Evolutionary conservation across 2,329 filamentous ascomycete species (phyloP), one percentile per base, ranked within the genome.

Genomic region (Fusarium irregulare): DNA sequence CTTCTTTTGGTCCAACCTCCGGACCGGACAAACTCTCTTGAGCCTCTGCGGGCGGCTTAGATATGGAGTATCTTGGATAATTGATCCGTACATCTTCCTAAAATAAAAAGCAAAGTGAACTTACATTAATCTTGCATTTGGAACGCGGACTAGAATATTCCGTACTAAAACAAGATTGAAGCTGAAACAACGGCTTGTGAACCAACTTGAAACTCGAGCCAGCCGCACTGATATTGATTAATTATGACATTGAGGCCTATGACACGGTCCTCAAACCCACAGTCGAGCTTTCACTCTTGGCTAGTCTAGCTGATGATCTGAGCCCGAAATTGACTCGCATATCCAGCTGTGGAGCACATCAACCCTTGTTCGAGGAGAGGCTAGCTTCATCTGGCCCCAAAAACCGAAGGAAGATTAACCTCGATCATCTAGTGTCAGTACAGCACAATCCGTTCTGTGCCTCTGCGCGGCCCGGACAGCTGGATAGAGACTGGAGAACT

Each of bases 321-420:
- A 66, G 41, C 72, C 71, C 66, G 62, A 62, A 62, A 68, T 57
- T 63, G 34, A 51, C 49, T 40, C 49, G 18, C 49, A 51, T 51
- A 58, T 56, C 55, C 41, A 46, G 53, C 40, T 67, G 61, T 63
- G 58, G 60, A 56, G 55, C 55, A 27, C 56, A 55, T 56, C 53
- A 53, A 14, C 53, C 60, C 71, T 45, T 51, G 45, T 49, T 25
- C 27, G 40, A 20, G 45, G 32, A 41, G 56, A 51, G 56, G 40
- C 73, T 74, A 74, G 49, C 73, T 75, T 16, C 12, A 67, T 75
- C 32, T 53, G 61, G 68, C 37, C 20, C 37, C 27, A 50, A 69
- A 61, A 56, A 47, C 73, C 73, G 73, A 71, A 71, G 60, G 34
- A 63, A 47, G 60, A 66, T 69, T 56, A 49, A 62, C 55, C 50